These are phyloP conservation scores for Anthoceros angustus DNA, from an alignment of 225 moss, liverwort and hornwort species.

Conservation along the genomic window DNA sequence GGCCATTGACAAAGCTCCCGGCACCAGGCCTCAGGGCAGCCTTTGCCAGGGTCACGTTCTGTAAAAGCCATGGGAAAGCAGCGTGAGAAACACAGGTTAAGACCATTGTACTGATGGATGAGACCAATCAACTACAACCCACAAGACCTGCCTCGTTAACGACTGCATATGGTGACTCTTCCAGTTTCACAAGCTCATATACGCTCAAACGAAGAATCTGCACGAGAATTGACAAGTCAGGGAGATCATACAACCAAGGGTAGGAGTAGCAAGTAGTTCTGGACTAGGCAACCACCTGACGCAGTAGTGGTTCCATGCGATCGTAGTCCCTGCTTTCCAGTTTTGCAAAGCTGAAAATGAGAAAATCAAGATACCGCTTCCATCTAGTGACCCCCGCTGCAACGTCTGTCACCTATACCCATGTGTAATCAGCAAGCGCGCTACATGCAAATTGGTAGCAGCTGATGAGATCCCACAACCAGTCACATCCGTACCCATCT, in stretches of 20 bases:
- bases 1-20: constrained; percentile 62
- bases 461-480: not conserved
- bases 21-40: constrained; percentile 57
- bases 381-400: constrained; percentile 63
- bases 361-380: constrained; percentile 63
- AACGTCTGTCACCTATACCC: constrained; percentile 47
- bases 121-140: not conserved
- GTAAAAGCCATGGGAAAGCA: constrained; percentile 7
- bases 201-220: constrained; percentile 66
- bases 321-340: constrained; percentile 53
- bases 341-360: constrained; percentile 56
- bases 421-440: constrained; percentile 3
- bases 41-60: constrained; percentile 66
- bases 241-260: not conserved
- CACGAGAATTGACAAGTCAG: not conserved
- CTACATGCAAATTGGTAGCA: not conserved
- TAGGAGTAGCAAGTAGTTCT: not conserved
- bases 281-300: constrained; percentile 28
- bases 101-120: not conserved
- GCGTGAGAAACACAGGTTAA: not conserved
- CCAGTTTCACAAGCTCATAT: constrained; percentile 59
- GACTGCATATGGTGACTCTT: constrained; percentile 56
- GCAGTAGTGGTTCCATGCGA: constrained; percentile 67
- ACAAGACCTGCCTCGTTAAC: constrained; percentile 43
- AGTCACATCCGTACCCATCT: constrained; percentile 37